Evolutionary conservation across 192 early-diverging fungal species (phyloP).

Genomic region (Gonapodya prolifera): DNA sequence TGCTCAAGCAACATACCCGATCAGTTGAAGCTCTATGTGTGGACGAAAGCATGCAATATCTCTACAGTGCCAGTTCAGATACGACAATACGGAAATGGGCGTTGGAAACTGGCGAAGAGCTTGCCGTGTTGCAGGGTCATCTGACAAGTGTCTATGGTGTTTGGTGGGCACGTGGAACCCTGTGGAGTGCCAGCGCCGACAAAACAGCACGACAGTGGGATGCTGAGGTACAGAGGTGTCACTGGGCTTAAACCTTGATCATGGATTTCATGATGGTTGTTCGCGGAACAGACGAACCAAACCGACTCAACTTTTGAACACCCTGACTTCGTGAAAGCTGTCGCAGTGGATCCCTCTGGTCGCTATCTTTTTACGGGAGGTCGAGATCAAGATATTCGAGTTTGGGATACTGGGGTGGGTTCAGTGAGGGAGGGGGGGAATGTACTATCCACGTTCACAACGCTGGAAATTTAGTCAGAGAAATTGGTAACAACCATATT

Average conservation of each 20-base stretch:
- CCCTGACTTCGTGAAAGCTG: slow-evolving; percentile 65
- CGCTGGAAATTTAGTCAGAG: slow-evolving; percentile 37
- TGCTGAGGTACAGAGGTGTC: slow-evolving; percentile 34
- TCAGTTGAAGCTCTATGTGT: slow-evolving; percentile 35
- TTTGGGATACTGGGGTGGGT: slow-evolving; percentile 80
- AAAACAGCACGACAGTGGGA: slow-evolving; percentile 82
- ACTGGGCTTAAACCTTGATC: background rate
- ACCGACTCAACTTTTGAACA: slow-evolving; percentile 66
- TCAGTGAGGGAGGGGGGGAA: background rate
- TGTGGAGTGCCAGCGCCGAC: slow-evolving; percentile 67
- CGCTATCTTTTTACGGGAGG: slow-evolving; percentile 69
- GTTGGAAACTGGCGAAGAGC: slow-evolving; percentile 23
- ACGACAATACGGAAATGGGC: slow-evolving; percentile 53
- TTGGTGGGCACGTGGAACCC: slow-evolving; percentile 26
- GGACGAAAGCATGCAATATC: slow-evolving; percentile 23
- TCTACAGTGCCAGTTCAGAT: slow-evolving; percentile 57
- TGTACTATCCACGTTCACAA: slow-evolving; percentile 3
- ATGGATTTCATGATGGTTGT: background rate
- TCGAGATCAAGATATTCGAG: slow-evolving; percentile 69
- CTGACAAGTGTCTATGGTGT: slow-evolving; percentile 64
- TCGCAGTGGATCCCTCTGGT: slow-evolving; percentile 33
- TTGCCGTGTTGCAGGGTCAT: slow-evolving; percentile 50
- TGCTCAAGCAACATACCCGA: slow-evolving; percentile 33
- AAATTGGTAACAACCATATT: slow-evolving; percentile 60
- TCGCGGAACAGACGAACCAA: slow-evolving; percentile 38